phyloP scores from a whole-genome alignment of 495 filamentous ascomycete species.

The Trichoderma asperelloides region DNA sequence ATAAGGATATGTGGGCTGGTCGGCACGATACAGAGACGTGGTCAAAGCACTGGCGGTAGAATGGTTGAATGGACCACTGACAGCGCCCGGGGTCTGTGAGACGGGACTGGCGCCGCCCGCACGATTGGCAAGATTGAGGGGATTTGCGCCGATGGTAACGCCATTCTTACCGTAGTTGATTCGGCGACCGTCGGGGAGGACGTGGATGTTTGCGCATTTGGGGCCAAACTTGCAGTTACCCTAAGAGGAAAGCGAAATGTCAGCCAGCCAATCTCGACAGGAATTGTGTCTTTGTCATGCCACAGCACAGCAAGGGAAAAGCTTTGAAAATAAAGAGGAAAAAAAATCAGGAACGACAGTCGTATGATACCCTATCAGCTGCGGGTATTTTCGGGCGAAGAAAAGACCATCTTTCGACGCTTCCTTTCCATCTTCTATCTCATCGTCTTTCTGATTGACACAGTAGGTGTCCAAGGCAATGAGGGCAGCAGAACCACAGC shows the following conservation, averaged over 20 bases:
- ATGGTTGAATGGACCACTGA: constrained; percentile 13
- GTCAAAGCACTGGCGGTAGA: constrained; percentile 65
- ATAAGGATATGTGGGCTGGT: constrained; percentile 36
- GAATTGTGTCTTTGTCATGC: background rate
- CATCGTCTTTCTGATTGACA: background rate
- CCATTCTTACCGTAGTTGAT: constrained; percentile 63
- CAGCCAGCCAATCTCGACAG: background rate
- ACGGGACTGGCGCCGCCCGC: constrained; percentile 48
- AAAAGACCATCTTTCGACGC: background rate
- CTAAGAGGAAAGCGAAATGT: constrained; percentile 32
- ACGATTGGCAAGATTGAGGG: constrained; percentile 57
- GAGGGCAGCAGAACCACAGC: background rate
- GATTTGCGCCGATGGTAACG: constrained; percentile 37
- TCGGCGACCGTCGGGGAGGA: constrained; percentile 84
- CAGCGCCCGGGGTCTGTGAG: constrained; percentile 26
- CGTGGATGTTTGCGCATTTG: constrained; percentile 93
- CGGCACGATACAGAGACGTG: constrained; percentile 74
- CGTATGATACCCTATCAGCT: background rate
- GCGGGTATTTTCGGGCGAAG: background rate
- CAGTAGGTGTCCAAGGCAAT: background rate
- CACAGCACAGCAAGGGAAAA: background rate
- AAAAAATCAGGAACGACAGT: background rate
- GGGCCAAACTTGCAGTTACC: constrained; percentile 98
- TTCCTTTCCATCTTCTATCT: background rate
- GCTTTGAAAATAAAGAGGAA: background rate